phyloP scores from a whole-genome alignment of 352 stramenopile genomes.

The Phytophthora hibernalis region DNA sequence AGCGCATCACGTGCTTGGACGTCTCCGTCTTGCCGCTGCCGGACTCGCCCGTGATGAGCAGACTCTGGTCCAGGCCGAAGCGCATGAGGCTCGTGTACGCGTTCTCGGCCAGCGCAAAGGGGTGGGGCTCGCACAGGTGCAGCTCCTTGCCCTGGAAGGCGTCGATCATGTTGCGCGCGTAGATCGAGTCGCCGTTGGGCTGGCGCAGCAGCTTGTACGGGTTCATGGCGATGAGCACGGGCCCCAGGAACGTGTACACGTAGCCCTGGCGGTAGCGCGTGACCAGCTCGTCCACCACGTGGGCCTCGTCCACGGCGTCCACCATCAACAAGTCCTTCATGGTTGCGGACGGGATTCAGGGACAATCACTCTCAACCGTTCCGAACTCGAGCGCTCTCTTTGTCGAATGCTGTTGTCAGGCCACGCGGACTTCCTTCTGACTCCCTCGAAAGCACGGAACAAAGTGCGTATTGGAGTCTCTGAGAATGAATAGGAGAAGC shows the following conservation, averaged over 20 bases:
- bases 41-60: slow-evolving; percentile 88
- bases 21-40: slow-evolving; percentile 95
- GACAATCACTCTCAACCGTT: slow-evolving; percentile 29
- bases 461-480: slow-evolving; percentile 6
- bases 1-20: slow-evolving; percentile 96
- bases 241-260: slow-evolving; percentile 93
- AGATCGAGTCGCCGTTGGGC: slow-evolving; percentile 77
- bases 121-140: slow-evolving; percentile 83
- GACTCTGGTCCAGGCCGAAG: slow-evolving; percentile 82
- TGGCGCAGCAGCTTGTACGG: slow-evolving; percentile 88
- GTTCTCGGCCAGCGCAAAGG: slow-evolving; percentile 86
- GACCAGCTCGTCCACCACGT: slow-evolving; percentile 81
- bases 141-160: slow-evolving; percentile 85
- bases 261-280: slow-evolving; percentile 81
- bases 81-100: slow-evolving; percentile 92
- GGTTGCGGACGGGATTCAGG: slow-evolving; percentile 10
- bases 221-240: slow-evolving; percentile 92
- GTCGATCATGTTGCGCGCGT: slow-evolving; percentile 78
- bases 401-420: slow-evolving; percentile 39
- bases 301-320: slow-evolving; percentile 74
- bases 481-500: slow-evolving; percentile 16
- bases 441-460: slow-evolving; percentile 17
- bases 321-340: slow-evolving; percentile 86
- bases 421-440: slow-evolving; percentile 22
- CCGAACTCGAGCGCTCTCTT: slow-evolving; percentile 32